phyloP scores from a whole-genome alignment of 176 grass and related monocot species.

The Carex myosuroides region DNA sequence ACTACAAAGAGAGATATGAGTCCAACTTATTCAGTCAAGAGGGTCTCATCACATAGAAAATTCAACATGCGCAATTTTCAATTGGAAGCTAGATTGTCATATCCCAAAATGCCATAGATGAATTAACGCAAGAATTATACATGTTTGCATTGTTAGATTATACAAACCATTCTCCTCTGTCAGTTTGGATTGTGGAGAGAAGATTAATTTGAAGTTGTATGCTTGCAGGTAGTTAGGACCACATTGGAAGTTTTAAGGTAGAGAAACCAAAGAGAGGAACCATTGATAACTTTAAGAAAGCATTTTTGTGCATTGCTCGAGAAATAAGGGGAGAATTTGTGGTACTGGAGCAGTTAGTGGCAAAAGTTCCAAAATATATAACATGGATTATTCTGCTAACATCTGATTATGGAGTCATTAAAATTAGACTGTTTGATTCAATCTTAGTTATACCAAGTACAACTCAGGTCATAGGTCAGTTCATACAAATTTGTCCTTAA shows the following conservation, averaged over 20 bases:
- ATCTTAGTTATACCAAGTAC: not conserved
- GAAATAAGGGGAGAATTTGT: not conserved
- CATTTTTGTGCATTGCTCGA: not conserved
- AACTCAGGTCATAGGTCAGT: not conserved
- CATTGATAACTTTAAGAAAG: not conserved
- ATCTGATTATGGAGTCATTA: not conserved
- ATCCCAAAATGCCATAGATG: conserved; percentile 28
- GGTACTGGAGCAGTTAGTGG: not conserved
- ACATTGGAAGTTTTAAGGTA: not conserved
- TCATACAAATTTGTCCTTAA: not conserved
- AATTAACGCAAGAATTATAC: not conserved
- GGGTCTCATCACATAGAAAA: conserved; percentile 68
- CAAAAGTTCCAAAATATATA: not conserved
- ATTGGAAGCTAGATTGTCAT: conserved; percentile 56
- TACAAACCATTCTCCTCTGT: conserved; percentile 44
- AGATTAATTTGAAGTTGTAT: conserved; percentile 64
- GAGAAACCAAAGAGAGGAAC: not conserved
- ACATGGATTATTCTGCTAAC: not conserved
- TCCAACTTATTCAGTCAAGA: conserved; percentile 56
- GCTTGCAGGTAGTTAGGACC: not conserved
- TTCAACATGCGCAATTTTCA: conserved; percentile 62
- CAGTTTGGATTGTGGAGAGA: conserved; percentile 57
- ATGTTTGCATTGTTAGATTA: conserved; percentile 12
- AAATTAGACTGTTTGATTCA: not conserved
- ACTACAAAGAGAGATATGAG: not conserved